Evolutionary conservation across 768 basidiomycete genomes (phyloP).

Genomic region (Tricholoma flavovirens): DNA sequence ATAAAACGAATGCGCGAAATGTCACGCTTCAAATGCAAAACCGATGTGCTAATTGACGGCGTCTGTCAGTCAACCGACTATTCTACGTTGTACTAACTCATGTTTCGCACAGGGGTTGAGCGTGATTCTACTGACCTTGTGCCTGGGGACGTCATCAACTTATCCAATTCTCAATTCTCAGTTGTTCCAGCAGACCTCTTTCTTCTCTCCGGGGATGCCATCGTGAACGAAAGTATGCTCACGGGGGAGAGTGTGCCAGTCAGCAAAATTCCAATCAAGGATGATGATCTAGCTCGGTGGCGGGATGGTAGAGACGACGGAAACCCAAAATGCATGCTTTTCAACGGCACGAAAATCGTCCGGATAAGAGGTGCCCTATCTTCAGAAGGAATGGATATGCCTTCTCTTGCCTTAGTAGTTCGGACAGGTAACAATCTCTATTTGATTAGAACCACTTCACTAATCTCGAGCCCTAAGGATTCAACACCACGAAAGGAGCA

Average conservation of each 20-base stretch:
- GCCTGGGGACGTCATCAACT: conserved; percentile 88
- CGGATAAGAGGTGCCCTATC: conserved; percentile 65
- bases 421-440: conserved; percentile 59
- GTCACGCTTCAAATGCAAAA: conserved; percentile 83
- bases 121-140: conserved; percentile 75
- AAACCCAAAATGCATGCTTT: conserved; percentile 77
- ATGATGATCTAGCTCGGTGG: conserved; percentile 71
- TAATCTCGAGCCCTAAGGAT: conserved; percentile 41
- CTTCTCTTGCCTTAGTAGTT: conserved; percentile 78
- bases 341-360: conserved; percentile 87
- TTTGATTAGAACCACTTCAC: not conserved
- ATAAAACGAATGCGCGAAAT: conserved; percentile 93
- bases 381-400: conserved; percentile 45
- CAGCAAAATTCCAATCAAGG: conserved; percentile 80
- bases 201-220: conserved; percentile 91
- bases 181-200: conserved; percentile 88
- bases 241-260: conserved; percentile 98
- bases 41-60: conserved; percentile 63
- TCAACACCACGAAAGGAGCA: conserved; percentile 97
- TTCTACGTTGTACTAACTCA: not conserved
- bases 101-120: conserved; percentile 49
- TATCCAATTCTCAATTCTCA: conserved; percentile 69
- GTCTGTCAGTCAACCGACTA: conserved; percentile 47
- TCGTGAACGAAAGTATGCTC: conserved; percentile 98
- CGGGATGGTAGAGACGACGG: conserved; percentile 57